These are phyloP conservation scores for Pyronema domesticum DNA, from an alignment of 495 filamentous ascomycete species.

Conservation along the genomic window DNA sequence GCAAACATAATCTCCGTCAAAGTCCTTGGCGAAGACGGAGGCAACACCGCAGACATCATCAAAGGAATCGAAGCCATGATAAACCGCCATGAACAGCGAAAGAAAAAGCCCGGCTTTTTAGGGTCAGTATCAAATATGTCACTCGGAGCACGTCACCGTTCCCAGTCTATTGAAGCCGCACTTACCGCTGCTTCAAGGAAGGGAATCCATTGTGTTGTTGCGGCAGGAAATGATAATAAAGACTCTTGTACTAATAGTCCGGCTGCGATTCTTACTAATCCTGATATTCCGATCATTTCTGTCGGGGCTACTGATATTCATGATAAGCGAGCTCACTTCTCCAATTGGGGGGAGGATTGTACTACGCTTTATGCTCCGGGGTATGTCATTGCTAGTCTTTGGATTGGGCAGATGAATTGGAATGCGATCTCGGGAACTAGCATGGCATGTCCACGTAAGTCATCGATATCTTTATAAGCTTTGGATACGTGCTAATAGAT, in stretches of 20 bases:
- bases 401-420: slow-evolving; percentile 29
- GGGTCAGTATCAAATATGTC: slow-evolving; percentile 27
- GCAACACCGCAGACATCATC: slow-evolving; percentile 39
- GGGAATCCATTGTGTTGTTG: slow-evolving; percentile 45
- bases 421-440: slow-evolving; percentile 37
- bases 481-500: background rate
- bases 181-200: slow-evolving; percentile 34
- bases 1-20: slow-evolving; percentile 50
- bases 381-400: slow-evolving; percentile 33
- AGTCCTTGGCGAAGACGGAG: slow-evolving; percentile 40
- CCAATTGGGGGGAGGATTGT: slow-evolving; percentile 37
- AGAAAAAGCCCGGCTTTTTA: slow-evolving; percentile 24
- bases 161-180: slow-evolving; percentile 38
- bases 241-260: slow-evolving; percentile 38
- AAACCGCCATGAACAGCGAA: slow-evolving; percentile 29
- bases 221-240: slow-evolving; percentile 45
- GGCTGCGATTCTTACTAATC: slow-evolving; percentile 31
- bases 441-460: slow-evolving; percentile 35
- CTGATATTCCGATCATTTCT: slow-evolving; percentile 33
- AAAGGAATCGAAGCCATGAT: slow-evolving; percentile 44
- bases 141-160: slow-evolving; percentile 25
- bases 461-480: background rate
- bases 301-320: slow-evolving; percentile 40
- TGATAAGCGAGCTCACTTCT: slow-evolving; percentile 38
- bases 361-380: slow-evolving; percentile 40